These are phyloP conservation scores for Puccinellia tenuiflora DNA, from an alignment of 176 grass and related monocot genomes.

Conservation along the genomic window DNA sequence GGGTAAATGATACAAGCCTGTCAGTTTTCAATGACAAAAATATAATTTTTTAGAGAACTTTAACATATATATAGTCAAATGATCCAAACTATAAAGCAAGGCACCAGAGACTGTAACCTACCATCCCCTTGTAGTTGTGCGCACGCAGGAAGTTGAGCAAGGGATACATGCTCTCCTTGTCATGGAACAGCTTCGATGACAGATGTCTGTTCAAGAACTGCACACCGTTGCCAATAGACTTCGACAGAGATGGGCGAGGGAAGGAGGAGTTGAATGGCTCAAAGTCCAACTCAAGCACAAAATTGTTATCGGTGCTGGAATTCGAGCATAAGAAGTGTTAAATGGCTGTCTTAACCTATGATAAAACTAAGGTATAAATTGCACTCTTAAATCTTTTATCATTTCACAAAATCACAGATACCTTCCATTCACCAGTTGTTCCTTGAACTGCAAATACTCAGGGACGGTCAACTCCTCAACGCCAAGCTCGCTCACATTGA, in stretches of 20 bases:
- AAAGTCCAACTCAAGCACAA: conserved; percentile 91
- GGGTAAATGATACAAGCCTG: conserved; percentile 42
- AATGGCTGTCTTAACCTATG: neutral
- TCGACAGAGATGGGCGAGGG: conserved; percentile 82
- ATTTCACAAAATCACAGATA: conserved; percentile 14
- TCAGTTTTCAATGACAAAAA: neutral
- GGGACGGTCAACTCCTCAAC: conserved; percentile 82
- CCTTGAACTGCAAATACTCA: conserved; percentile 99
- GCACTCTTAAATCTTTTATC: neutral
- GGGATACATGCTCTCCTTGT: conserved; percentile 96
- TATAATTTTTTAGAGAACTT: neutral
- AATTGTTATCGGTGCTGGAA: conserved; percentile 70
- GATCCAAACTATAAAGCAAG: neutral
- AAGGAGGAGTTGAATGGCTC: conserved; percentile 98
- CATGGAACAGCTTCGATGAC: conserved; percentile 92
- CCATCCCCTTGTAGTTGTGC: conserved; percentile 99
- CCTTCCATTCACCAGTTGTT: conserved; percentile 85
- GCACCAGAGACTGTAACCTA: conserved; percentile 2
- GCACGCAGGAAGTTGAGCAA: conserved; percentile 92
- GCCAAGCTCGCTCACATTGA: conserved; percentile 80
- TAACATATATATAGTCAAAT: neutral
- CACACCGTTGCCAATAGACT: conserved; percentile 97
- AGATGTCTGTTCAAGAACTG: conserved; percentile 99
- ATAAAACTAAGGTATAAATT: neutral
- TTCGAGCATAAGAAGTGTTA: neutral